These are phyloP conservation scores for Blastobotrys capitulatus DNA, from an alignment of 1,139 yeast species.

Conservation along the genomic window DNA sequence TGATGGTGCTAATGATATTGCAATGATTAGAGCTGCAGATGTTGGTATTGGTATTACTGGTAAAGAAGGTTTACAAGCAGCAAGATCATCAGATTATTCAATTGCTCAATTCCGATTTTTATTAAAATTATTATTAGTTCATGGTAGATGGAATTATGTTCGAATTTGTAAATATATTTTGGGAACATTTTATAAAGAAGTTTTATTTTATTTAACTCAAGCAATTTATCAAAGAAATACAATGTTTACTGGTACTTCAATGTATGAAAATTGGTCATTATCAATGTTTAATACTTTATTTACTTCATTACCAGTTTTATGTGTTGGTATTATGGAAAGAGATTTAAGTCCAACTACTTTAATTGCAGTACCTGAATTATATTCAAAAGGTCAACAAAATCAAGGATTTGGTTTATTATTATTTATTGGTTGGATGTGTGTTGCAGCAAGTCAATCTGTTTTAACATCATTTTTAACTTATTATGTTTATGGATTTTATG, in stretches of 20 bases:
- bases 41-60: slow-evolving; percentile 98
- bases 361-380: slow-evolving; percentile 87
- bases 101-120: slow-evolving; percentile 90
- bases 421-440: slow-evolving; percentile 71
- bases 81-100: slow-evolving; percentile 90
- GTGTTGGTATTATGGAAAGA: slow-evolving; percentile 93
- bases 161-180: slow-evolving; percentile 88
- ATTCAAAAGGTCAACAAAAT: slow-evolving; percentile 68
- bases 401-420: slow-evolving; percentile 67
- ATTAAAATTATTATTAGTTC: slow-evolving; percentile 77
- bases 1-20: slow-evolving; percentile 99
- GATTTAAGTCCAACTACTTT: slow-evolving; percentile 86
- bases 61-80: slow-evolving; percentile 94
- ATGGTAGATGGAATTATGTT: slow-evolving; percentile 92
- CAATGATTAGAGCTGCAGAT: slow-evolving; percentile 98
- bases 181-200: slow-evolving; percentile 92
- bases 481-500: slow-evolving; percentile 59
- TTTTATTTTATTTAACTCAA: slow-evolving; percentile 83
- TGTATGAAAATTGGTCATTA: slow-evolving; percentile 93
- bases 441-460: slow-evolving; percentile 71
- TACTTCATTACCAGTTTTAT: slow-evolving; percentile 85
- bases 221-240: slow-evolving; percentile 82
- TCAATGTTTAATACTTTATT: slow-evolving; percentile 96
- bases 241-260: slow-evolving; percentile 85
- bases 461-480: slow-evolving; percentile 63